Percentiles rank a stretch among this genome's conserved stretches.
Evolutionary conservation across 306 rosid genomes (phyloP).

Genomic region (Astragalus membranaceus): DNA sequence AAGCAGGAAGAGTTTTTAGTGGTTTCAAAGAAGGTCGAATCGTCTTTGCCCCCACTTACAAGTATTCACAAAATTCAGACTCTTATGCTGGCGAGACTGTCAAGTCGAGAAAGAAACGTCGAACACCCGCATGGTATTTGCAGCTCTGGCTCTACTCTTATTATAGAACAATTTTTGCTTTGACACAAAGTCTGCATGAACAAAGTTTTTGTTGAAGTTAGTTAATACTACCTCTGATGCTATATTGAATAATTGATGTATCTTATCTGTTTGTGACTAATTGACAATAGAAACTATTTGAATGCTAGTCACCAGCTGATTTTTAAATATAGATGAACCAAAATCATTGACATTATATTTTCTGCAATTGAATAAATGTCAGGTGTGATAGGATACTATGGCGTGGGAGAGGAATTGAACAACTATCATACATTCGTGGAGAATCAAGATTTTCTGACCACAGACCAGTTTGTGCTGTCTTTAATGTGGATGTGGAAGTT

Average conservation of each 20-base stretch:
- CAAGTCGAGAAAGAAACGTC: conserved; percentile 78
- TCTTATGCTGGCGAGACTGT: conserved; percentile 77
- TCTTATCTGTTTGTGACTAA: no score
- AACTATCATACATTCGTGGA: conserved; percentile 61
- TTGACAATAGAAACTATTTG: no score
- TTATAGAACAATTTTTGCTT: background rate
- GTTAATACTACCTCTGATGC: no score
- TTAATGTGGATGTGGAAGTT: conserved; percentile 63
- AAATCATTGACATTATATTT: background rate
- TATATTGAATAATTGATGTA: no score
- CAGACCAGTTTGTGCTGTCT: conserved; percentile 71
- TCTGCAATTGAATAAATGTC: conserved; percentile 6
- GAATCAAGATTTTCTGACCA: conserved; percentile 89
- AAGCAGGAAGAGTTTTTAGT: conserved; percentile 63
- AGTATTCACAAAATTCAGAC: conserved; percentile 77
- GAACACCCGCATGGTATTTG: conserved; percentile 82
- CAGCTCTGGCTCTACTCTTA: background rate
- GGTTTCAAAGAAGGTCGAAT: conserved; percentile 71
- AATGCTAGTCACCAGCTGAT: no score
- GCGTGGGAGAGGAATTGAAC: conserved; percentile 72
- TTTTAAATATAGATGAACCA: no score
- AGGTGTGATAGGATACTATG: conserved; percentile 90
- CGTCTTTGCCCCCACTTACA: conserved; percentile 77
- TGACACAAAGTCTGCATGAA: background rate
- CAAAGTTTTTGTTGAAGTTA: no score